Evolutionary conservation across 139 green algal genomes (phyloP).

Genomic region (Gonium pectorale): DNA sequence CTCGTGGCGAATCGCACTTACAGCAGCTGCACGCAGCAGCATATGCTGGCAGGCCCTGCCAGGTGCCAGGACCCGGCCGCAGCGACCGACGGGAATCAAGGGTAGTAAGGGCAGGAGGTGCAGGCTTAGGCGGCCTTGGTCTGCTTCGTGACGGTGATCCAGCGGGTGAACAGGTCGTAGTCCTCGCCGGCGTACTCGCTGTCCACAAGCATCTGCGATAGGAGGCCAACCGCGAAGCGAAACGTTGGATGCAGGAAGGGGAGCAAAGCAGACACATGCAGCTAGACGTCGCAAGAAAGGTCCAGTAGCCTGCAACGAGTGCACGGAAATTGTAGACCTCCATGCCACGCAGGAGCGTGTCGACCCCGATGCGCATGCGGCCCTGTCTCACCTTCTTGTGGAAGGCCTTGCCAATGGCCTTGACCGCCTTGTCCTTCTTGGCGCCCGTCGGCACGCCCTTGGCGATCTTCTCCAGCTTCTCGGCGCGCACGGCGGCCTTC

Average conservation of each 20-base stretch:
- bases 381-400: slow-evolving; percentile 67
- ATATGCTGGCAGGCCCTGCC: too few relatives aligned
- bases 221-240: neutral
- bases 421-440: slow-evolving; percentile 66
- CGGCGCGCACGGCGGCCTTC: slow-evolving; percentile 54
- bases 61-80: too few relatives aligned
- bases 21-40: too few relatives aligned
- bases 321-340: too few relatives aligned
- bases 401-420: slow-evolving; percentile 73
- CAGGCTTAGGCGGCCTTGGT: slow-evolving; percentile 34
- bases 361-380: too few relatives aligned
- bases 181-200: slow-evolving; percentile 91
- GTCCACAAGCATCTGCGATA: slow-evolving; percentile 77
- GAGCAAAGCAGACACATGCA: too few relatives aligned
- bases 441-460: slow-evolving; percentile 63
- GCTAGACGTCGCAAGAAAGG: too few relatives aligned
- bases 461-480: slow-evolving; percentile 77
- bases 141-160: slow-evolving; percentile 57
- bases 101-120: too few relatives aligned
- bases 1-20: too few relatives aligned
- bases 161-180: slow-evolving; percentile 92
- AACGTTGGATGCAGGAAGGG: neutral
- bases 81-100: too few relatives aligned
- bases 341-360: too few relatives aligned
- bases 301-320: too few relatives aligned